These are phyloP conservation scores for Ophiostoma sp. DNA, from an alignment of 2,329 filamentous ascomycete genomes.

Conservation along the genomic window DNA sequence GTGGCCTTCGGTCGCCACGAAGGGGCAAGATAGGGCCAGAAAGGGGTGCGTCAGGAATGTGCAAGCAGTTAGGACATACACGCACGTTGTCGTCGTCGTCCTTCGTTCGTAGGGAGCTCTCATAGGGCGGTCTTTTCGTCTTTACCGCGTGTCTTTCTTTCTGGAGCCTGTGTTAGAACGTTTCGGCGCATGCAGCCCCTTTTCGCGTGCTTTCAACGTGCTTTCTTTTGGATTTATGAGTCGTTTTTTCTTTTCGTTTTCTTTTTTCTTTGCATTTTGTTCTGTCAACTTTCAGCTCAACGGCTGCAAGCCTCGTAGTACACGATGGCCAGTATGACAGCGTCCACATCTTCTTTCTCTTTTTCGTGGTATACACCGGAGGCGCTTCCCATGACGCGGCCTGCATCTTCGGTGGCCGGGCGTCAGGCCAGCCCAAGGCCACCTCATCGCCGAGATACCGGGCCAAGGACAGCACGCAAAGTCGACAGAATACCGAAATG, in stretches of 20 bases:
- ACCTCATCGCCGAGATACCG: neutral
- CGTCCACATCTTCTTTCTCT: neutral
- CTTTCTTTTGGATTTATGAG: neutral
- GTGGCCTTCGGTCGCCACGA: constrained; percentile 4
- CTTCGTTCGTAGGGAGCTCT: neutral
- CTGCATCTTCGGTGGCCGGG: constrained; percentile 10
- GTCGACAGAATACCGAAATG: neutral
- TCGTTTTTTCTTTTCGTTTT: neutral
- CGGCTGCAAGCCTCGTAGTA: neutral
- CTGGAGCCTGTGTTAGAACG: constrained; percentile 6
- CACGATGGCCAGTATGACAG: neutral
- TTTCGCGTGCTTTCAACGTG: neutral
- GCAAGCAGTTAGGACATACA: neutral
- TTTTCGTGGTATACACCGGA: neutral
- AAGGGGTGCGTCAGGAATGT: neutral
- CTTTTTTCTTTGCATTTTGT: neutral
- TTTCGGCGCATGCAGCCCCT: constrained; percentile 6
- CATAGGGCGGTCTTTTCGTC: neutral
- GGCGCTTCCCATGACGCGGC: constrained; percentile 16
- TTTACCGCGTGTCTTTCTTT: constrained; percentile 7
- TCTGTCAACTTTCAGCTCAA: neutral
- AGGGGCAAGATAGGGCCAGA: neutral
- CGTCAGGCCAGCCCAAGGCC: neutral
- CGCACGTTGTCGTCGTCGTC: neutral
- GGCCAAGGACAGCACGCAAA: neutral